A percentile compares a stretch with the other conserved stretches of the same genome.
These are phyloP conservation scores for Pythium coloratum DNA, from an alignment of 352 stramenopile species.

Conservation along the genomic window DNA sequence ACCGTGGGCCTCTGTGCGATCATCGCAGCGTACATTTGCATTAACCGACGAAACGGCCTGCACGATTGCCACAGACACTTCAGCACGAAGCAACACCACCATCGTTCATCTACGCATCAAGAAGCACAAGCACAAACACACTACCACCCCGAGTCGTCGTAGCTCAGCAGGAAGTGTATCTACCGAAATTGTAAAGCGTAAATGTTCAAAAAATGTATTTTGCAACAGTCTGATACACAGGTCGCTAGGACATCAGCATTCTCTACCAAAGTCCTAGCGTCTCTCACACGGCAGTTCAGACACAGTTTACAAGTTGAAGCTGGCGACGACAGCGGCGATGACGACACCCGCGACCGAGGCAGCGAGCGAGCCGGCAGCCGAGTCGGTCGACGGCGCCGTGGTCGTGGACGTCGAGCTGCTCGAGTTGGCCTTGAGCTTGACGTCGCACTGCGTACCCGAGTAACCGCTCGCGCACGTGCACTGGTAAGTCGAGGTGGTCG, in stretches of 20 bases:
- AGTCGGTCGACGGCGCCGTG: background rate
- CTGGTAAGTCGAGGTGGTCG: background rate
- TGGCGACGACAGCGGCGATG: background rate
- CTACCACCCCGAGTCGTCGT: background rate
- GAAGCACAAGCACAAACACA: background rate
- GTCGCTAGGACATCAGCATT: background rate
- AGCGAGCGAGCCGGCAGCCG: background rate
- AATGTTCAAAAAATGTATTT: background rate
- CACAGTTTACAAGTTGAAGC: background rate
- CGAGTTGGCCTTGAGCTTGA: constrained; percentile 5
- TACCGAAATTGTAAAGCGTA: background rate
- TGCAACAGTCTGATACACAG: background rate
- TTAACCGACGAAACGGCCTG: background rate
- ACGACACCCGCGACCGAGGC: background rate
- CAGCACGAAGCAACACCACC: background rate
- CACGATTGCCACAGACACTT: background rate
- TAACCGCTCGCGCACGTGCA: background rate
- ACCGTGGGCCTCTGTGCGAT: background rate
- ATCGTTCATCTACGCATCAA: background rate
- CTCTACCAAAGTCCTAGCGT: background rate
- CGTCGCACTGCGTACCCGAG: constrained; percentile 1
- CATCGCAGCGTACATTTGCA: background rate
- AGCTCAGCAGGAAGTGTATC: background rate
- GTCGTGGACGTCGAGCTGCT: constrained; percentile 5
- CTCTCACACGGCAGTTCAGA: background rate